Conservation (phyloP, 352 stramenopile genomes). For the Phytophthora vignae region DNA sequence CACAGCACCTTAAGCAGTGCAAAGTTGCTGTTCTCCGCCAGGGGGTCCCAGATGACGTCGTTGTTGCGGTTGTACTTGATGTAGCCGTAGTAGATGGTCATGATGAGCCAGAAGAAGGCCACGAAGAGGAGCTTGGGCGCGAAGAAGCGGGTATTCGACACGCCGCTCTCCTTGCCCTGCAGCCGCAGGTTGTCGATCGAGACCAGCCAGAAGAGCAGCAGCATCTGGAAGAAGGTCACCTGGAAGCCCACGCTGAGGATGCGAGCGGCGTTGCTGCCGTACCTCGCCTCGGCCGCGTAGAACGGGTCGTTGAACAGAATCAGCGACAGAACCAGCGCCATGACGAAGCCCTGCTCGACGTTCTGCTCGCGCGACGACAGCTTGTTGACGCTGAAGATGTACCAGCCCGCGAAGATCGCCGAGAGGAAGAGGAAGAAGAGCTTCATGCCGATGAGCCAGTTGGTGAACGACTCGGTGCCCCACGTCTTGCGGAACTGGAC, state of each 20-base stretch:
- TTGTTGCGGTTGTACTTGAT: constrained; percentile 74
- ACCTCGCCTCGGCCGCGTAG: constrained; percentile 57
- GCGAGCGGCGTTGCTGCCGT: constrained; percentile 54
- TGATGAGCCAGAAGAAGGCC: constrained; percentile 64
- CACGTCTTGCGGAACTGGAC: constrained; percentile 66
- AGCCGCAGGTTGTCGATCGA: constrained; percentile 67
- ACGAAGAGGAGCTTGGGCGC: constrained; percentile 57
- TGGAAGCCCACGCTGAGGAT: constrained; percentile 64
- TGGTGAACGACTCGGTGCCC: constrained; percentile 56
- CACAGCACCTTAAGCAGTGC: constrained; percentile 45
- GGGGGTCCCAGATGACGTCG: constrained; percentile 54
- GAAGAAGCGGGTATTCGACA: constrained; percentile 69
- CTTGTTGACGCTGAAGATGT: constrained; percentile 52
- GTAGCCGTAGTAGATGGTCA: constrained; percentile 61
- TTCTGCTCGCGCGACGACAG: constrained; percentile 62
- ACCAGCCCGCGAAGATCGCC: constrained; percentile 44
- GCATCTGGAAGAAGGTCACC: constrained; percentile 65
- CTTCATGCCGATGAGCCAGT: constrained; percentile 69
- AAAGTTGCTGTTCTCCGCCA: constrained; percentile 52
- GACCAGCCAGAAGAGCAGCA: constrained; percentile 69
- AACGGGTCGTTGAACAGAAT: constrained; percentile 74
- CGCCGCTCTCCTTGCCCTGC: constrained; percentile 52
- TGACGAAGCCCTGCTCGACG: constrained; percentile 65
- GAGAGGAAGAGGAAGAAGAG: constrained; percentile 64
- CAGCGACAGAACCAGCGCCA: constrained; percentile 52